phyloP scores from a whole-genome alignment of 2,329 filamentous ascomycete species.

The Sporothrix humicola region DNA sequence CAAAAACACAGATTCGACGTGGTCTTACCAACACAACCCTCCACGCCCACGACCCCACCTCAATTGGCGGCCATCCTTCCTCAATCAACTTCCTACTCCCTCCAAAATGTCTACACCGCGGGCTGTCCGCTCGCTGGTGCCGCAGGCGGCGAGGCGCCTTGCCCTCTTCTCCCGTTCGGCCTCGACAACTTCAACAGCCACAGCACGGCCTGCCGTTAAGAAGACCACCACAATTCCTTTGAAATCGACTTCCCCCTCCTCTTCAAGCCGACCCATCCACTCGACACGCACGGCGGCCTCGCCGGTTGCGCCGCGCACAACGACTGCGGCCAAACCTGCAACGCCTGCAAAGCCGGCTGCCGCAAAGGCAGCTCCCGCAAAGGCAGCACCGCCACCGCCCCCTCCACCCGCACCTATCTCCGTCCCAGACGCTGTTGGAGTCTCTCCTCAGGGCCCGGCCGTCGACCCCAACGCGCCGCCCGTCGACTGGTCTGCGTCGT shows the following conservation, averaged over 20 bases:
- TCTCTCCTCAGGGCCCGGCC: background rate
- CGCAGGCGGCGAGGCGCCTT: conserved; percentile 35
- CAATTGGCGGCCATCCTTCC: background rate
- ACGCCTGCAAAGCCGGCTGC: background rate
- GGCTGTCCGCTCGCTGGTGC: conserved; percentile 20
- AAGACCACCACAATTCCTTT: background rate
- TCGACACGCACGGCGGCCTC: conserved; percentile 9
- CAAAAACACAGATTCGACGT: background rate
- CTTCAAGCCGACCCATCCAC: conserved; percentile 9
- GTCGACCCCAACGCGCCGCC: conserved; percentile 27
- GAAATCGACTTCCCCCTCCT: background rate
- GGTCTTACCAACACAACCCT: background rate
- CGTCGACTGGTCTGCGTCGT: conserved; percentile 82
- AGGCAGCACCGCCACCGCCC: background rate
- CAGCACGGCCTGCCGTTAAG: conserved; percentile 16
- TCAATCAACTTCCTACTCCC: background rate
- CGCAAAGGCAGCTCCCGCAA: background rate
- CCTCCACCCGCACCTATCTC: background rate
- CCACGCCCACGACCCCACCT: background rate
- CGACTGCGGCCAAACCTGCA: background rate
- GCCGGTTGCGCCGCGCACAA: background rate
- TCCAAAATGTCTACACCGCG: conserved; percentile 30
- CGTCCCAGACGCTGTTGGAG: background rate
- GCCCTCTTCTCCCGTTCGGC: background rate
- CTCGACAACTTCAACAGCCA: background rate